A percentile compares a stretch with the other conserved stretches of the same genome.
These are phyloP conservation scores for Corylus heterophylla DNA, from an alignment of 306 rosid species.

Conservation along the genomic window DNA sequence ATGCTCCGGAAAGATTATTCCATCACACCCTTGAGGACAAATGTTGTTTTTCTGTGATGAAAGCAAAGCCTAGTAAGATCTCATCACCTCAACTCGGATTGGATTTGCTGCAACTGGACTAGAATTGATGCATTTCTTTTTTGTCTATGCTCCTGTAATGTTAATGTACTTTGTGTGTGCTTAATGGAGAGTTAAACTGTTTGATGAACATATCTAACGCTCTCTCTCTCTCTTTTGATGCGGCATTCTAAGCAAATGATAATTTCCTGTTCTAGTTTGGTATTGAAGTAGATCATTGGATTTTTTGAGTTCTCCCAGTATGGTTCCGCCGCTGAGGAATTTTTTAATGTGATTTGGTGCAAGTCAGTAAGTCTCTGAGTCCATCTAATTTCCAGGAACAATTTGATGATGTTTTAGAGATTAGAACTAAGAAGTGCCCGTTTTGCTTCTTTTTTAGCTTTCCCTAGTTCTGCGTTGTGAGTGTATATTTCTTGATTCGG, in stretches of 20 bases:
- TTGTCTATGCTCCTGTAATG: background rate
- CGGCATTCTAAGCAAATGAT: background rate
- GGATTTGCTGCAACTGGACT: slow-evolving; percentile 13
- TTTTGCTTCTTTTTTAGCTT: no score
- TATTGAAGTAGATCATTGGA: background rate
- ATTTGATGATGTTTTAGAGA: no score
- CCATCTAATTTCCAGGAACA: no score
- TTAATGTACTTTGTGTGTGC: slow-evolving; percentile 1
- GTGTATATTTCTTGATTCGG: no score
- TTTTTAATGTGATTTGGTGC: background rate
- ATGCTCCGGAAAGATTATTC: slow-evolving; percentile 78
- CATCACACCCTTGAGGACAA: slow-evolving; percentile 46
- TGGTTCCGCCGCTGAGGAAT: background rate
- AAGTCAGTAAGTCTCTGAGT: background rate
- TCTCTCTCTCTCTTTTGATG: background rate
- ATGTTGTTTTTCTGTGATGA: background rate
- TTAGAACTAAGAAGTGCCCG: background rate
- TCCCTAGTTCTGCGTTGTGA: no score
- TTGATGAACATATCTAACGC: slow-evolving; percentile 7
- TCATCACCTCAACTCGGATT: background rate
- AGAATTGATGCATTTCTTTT: background rate
- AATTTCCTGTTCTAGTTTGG: background rate
- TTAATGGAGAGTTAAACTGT: background rate
- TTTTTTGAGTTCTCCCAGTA: no score
- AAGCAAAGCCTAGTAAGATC: background rate